phyloP scores from a whole-genome alignment of 2,329 filamentous ascomycete genomes.

The Xylariaceae sp. region DNA sequence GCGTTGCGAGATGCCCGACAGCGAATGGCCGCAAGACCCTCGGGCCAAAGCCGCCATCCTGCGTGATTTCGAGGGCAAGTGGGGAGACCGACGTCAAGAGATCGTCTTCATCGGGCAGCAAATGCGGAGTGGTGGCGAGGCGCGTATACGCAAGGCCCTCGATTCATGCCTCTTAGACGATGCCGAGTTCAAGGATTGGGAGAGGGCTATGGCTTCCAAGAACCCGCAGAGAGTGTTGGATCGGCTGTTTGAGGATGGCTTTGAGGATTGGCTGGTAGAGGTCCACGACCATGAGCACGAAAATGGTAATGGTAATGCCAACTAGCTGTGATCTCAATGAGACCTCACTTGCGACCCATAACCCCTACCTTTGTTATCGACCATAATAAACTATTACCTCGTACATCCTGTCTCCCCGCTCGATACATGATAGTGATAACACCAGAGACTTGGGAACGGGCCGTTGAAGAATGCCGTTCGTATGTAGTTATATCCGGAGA shows the following conservation, averaged over 20 bases:
- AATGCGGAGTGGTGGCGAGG: constrained; percentile 41
- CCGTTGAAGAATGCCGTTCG: too few relatives aligned
- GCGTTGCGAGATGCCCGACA: constrained; percentile 54
- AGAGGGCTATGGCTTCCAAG: constrained; percentile 25
- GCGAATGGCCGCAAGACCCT: constrained; percentile 44
- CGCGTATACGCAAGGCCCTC: constrained; percentile 46
- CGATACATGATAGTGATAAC: too few relatives aligned
- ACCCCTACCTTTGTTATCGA: too few relatives aligned
- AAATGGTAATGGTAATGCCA: not conserved
- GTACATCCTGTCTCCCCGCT: too few relatives aligned
- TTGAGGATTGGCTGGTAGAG: constrained; percentile 31
- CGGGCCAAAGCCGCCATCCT: constrained; percentile 44
- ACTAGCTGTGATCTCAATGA: too few relatives aligned
- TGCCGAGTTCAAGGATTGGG: constrained; percentile 45
- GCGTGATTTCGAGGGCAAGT: constrained; percentile 50
- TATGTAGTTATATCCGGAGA: too few relatives aligned
- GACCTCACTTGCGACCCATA: too few relatives aligned
- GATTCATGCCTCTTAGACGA: constrained; percentile 59
- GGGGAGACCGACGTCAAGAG: constrained; percentile 67
- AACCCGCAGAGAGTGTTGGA: constrained; percentile 22
- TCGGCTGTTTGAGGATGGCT: constrained; percentile 29
- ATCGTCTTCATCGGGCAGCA: constrained; percentile 68
- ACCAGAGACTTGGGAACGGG: too few relatives aligned
- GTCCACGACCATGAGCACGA: constrained; percentile 23
- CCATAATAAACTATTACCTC: too few relatives aligned